phyloP scores from a whole-genome alignment of 1,284 basidiomycete genomes.

The Ganoderma leucocontextum region DNA sequence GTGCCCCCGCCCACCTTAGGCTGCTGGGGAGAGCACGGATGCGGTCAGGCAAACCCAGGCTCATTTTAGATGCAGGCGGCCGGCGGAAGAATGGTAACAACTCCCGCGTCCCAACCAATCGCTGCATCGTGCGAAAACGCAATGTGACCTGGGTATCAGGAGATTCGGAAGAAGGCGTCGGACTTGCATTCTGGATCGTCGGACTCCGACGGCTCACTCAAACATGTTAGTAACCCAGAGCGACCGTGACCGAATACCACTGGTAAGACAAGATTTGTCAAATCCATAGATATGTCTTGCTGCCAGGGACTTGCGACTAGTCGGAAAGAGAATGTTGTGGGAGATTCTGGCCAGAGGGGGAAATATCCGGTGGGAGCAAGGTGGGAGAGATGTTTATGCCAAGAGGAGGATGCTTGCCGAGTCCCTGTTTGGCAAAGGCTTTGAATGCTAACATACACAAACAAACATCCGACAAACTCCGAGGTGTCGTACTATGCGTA shows the following conservation, averaged over 20 bases:
- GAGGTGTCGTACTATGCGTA: no score
- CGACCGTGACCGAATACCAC: no score
- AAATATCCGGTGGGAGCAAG: not conserved
- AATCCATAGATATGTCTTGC: no score
- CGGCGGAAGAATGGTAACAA: not conserved
- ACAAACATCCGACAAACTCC: slow-evolving; percentile 26
- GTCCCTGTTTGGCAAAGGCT: slow-evolving; percentile 31
- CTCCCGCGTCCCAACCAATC: not conserved
- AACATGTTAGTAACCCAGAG: no score
- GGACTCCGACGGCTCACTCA: no score
- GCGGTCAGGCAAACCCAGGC: not conserved
- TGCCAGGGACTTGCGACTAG: no score
- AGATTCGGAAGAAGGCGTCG: not conserved
- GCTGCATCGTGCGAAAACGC: not conserved
- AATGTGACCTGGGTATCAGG: not conserved
- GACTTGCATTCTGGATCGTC: not conserved
- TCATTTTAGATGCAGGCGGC: not conserved
- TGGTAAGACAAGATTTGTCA: no score
- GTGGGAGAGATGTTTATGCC: not conserved
- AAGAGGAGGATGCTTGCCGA: slow-evolving; percentile 13
- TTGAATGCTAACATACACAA: slow-evolving; percentile 38
- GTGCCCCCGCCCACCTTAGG: no score
- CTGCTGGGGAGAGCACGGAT: not conserved
- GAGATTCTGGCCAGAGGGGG: not conserved
- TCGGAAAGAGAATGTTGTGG: not conserved